Conservation (phyloP, 768 basidiomycete genomes). For the Suillus clintonianus region DNA sequence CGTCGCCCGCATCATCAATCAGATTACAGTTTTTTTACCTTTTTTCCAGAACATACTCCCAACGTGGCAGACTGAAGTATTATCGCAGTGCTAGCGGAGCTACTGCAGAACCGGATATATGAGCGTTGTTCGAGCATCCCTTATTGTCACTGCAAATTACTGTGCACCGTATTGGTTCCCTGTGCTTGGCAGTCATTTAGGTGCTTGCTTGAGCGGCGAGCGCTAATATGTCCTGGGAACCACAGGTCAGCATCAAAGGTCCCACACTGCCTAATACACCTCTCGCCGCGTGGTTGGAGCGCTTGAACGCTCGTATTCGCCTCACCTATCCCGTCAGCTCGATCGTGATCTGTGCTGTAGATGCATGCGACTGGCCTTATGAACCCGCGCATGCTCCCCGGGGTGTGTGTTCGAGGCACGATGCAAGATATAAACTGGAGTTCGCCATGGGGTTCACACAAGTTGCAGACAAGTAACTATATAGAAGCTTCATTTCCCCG, state of each 20-base stretch:
- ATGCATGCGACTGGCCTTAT: neutral
- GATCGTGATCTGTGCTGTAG: neutral
- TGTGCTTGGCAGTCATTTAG: neutral
- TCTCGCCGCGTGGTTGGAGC: neutral
- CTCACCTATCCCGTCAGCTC: neutral
- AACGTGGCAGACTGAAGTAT: neutral
- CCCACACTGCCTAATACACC: neutral
- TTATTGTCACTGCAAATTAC: neutral
- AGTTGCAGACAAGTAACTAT: neutral
- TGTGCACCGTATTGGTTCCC: neutral
- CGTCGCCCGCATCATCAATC: neutral
- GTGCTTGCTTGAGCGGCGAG: neutral
- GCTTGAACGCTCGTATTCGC: neutral
- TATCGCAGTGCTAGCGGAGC: neutral
- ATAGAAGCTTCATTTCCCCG: slow-evolving; percentile 7
- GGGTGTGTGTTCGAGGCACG: slow-evolving; percentile 1
- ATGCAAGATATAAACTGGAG: neutral
- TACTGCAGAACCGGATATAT: neutral
- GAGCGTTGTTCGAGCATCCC: neutral
- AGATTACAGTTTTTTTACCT: neutral
- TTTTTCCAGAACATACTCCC: neutral
- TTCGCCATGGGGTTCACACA: neutral
- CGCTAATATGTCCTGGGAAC: neutral
- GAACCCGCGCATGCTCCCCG: neutral
- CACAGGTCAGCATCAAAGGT: neutral